Base-by-base conservation (phyloP, 148 eudicot species). In the Silene latifolia region DNA sequence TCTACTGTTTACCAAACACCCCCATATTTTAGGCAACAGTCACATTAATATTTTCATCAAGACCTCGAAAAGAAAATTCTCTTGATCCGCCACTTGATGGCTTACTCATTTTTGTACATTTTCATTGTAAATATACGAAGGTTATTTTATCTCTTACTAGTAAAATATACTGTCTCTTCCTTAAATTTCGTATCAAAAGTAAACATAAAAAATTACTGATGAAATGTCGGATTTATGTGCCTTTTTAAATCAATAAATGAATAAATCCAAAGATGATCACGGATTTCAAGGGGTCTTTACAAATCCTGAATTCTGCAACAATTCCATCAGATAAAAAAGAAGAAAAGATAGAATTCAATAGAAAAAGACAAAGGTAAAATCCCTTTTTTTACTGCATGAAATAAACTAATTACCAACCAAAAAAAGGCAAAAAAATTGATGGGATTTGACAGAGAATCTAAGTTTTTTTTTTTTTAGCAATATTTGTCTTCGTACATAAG, bases 231-330 rank as follows among this genome's bases (percentile, higher is more conserved):
- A 1, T 27, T 27, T 27, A 27, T 27, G 1, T 1, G 2, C 1
- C 10, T 51, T 47, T 54, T n/a, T 25, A 29, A 1, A 21, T 32
- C 32, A 57, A 66, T 68, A 72, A 78, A 71, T 68, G 83, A 79
- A 88, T 74, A 78, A 23, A 19, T 76, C 84, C 85, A 83, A 82
- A 83, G 35, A n/a, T 46, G 51, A 70, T 79, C 83, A 82, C 91
- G 83, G 85, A 78, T 81, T 82, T 72, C 88, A 82, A 84, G 76
- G 63, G 29, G 25, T 13, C 54, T 42, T 51, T 59, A 73, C 72
- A 76, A 80, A 75, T 76, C 74, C 60, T 63, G 80, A 72, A 24
- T 35, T 69, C 86, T 80, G 87, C 87, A 75, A 61, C 69, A 66
- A 47, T 48, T 11, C 48, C 44, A 78, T 69, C 81, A 83, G 19